phyloP scores from a whole-genome alignment of 768 basidiomycete species.

The Pulveroboletus ravenelii region DNA sequence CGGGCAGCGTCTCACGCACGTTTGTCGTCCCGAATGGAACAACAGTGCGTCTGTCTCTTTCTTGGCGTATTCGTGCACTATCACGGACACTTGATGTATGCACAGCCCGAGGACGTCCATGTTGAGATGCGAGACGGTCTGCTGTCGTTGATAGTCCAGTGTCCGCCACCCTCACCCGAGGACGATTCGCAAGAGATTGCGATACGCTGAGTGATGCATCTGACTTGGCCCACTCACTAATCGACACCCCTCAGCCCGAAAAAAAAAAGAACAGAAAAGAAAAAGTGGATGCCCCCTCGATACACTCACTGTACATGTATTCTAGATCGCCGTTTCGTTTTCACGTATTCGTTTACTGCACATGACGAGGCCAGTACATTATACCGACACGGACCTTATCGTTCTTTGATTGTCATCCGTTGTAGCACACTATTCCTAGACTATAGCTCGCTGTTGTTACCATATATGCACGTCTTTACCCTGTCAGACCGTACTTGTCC shows the following conservation, averaged over 20 bases:
- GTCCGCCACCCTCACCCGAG: constrained; percentile 40
- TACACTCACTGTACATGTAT: too few species aligned
- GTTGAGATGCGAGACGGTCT: constrained; percentile 56
- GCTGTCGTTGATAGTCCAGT: constrained; percentile 50
- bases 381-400: too few species aligned
- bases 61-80: neutral
- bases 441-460: too few species aligned
- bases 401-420: too few species aligned
- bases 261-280: too few species aligned
- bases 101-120: constrained; percentile 31
- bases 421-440: too few species aligned
- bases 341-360: too few species aligned
- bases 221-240: constrained; percentile 10
- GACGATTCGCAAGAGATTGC: constrained; percentile 45
- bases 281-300: too few species aligned
- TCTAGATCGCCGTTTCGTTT: too few species aligned
- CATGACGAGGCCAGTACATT: too few species aligned
- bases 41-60: constrained; percentile 41
- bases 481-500: too few species aligned
- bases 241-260: constrained; percentile 36
- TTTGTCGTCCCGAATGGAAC: constrained; percentile 53
- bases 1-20: constrained; percentile 45
- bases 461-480: too few species aligned
- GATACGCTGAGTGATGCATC: constrained; percentile 38
- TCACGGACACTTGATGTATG: constrained; percentile 4